Evolutionary conservation across 2,329 filamentous ascomycete species (phyloP), one percentile per base, ranked within the genome.

Genomic region (Passalora sequoiae): DNA sequence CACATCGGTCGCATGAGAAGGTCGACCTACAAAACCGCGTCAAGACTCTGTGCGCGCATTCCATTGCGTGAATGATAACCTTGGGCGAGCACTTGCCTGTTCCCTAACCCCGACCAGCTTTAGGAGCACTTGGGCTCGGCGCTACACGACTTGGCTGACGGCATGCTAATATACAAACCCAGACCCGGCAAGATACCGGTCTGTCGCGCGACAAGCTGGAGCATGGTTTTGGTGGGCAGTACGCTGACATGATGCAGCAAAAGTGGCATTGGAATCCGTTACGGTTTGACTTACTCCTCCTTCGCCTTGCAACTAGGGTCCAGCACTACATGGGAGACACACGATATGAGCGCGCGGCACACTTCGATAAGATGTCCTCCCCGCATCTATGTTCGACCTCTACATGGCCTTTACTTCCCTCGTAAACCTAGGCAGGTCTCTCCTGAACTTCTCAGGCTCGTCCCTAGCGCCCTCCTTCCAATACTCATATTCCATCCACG

Each of bases 401-500:
- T 30, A 58, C 13, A 59, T 55, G 16, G 53, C 51, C 46, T 50
- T 51, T 9, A 57, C 54, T 25, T 41, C 44, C 33, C 58, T 54
- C 25, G 43, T 47, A 40, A 65, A 65, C 40, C 60, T 56, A 9
- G 58, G 59, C 25, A 60, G 55, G 9, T 59, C 46, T 51, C 51
- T 62, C 17, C 51, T 52, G 30, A 66, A 66, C 40, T 58, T 54
- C 46, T 64, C 55, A n/a, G 62, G 62, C 35, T 61, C 50, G 16
- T 66, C 62, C 24, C 73, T 63, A 3, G 73, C 73, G 0, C 74
- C 74, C 3, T 69, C 66, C 47, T 75, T 74, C 77, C 77, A 82
- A 51, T 81, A 81, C 60, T 81, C 76, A 59, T 79, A 80, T 63
- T 81, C 77, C 64, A 81, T 80, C 78, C 77, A 81, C 5, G 73